These are phyloP conservation scores for Penicillium arizonense DNA, from an alignment of 495 filamentous ascomycete species.

Conservation along the genomic window DNA sequence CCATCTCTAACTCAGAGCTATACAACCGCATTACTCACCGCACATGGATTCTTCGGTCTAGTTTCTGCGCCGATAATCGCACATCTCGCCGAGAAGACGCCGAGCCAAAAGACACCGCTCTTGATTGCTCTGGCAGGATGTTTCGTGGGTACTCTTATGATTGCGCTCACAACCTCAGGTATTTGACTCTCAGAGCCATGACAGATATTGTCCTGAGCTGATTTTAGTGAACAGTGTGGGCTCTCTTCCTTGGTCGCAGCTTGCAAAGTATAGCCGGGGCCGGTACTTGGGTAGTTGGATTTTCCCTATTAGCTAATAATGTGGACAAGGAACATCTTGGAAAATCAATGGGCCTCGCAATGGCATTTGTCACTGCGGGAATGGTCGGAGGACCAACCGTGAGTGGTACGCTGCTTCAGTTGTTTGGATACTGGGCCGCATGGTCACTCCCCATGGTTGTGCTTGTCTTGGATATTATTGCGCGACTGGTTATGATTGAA, in stretches of 20 bases:
- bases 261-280: conserved; percentile 15
- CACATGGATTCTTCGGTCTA: conserved; percentile 17
- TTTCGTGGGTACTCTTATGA: conserved; percentile 20
- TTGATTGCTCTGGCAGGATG: conserved; percentile 16
- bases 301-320: conserved; percentile 11
- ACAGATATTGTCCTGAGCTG: background rate
- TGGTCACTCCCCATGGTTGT: conserved; percentile 13
- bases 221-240: background rate
- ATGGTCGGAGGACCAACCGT: conserved; percentile 14
- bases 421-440: conserved; percentile 16
- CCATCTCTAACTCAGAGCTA: conserved; percentile 18
- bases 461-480: conserved; percentile 10
- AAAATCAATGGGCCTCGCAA: conserved; percentile 9
- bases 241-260: conserved; percentile 15
- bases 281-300: conserved; percentile 19
- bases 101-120: conserved; percentile 15
- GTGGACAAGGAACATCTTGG: conserved; percentile 9
- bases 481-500: conserved; percentile 16
- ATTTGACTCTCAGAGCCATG: background rate
- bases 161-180: conserved; percentile 9
- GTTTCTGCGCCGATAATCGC: conserved; percentile 22
- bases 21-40: conserved; percentile 15
- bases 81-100: conserved; percentile 25
- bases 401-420: conserved; percentile 10
- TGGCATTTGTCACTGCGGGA: conserved; percentile 13